Evolutionary conservation across 2,329 filamentous ascomycete species (phyloP).

Genomic region (Paecilomyces formosus): DNA sequence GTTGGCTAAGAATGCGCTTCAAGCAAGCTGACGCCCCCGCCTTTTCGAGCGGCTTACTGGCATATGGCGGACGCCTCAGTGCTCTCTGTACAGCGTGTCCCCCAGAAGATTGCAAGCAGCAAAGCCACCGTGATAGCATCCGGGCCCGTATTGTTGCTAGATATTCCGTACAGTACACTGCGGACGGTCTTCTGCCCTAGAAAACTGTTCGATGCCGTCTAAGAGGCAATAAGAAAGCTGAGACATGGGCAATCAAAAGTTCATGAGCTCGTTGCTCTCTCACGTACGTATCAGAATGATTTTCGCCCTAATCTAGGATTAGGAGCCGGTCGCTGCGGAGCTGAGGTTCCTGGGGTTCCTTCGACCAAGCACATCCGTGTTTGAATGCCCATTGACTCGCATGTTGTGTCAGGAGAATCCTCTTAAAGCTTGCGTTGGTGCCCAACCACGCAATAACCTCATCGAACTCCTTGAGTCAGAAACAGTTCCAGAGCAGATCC

Average conservation of each 20-base stretch:
- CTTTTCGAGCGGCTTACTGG: background rate
- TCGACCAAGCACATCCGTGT: background rate
- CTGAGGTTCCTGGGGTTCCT: background rate
- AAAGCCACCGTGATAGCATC: background rate
- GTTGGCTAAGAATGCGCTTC: background rate
- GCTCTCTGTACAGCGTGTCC: background rate
- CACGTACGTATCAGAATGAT: background rate
- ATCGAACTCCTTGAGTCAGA: background rate
- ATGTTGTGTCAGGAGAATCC: background rate
- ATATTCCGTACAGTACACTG: background rate
- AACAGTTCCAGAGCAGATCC: background rate
- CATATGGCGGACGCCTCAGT: background rate
- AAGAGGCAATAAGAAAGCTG: background rate
- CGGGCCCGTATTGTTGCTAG: background rate
- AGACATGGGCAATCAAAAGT: background rate
- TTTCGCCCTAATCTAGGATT: background rate
- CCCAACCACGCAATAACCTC: background rate
- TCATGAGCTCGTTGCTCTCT: background rate
- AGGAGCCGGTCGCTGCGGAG: background rate
- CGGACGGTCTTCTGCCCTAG: background rate
- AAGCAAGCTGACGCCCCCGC: background rate
- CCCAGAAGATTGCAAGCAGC: background rate
- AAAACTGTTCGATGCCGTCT: background rate
- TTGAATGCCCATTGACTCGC: background rate
- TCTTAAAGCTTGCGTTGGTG: background rate